A percentile compares a stretch with the other conserved stretches of the same genome.
Conservation (phyloP, 2,329 filamentous ascomycete genomes). For the Alternaria sp. region DNA sequence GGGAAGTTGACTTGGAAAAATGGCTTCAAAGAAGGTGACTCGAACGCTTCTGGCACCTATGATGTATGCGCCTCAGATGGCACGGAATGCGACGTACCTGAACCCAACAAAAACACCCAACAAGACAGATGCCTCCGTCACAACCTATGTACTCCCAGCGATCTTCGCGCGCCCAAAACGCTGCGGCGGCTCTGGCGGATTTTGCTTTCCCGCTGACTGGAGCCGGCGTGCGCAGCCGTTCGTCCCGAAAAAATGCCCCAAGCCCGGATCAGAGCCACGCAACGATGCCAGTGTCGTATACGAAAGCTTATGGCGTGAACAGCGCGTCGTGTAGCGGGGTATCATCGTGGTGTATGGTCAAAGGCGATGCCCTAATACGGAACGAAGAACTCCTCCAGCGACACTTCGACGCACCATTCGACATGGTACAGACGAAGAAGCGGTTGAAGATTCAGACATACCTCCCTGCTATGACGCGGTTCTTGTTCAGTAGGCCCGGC, state of each 20-base stretch:
- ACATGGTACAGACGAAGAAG: constrained; percentile 77
- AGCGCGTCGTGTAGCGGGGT: constrained; percentile 39
- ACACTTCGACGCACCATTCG: constrained; percentile 83
- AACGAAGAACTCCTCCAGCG: constrained; percentile 59
- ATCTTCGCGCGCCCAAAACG: no score
- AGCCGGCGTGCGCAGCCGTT: no score
- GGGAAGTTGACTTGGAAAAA: neutral
- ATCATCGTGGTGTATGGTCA: constrained; percentile 51
- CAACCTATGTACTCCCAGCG: no score
- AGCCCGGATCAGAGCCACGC: constrained; percentile 46
- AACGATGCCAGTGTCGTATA: constrained; percentile 52
- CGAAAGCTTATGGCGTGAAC: constrained; percentile 39
- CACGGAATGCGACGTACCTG: neutral
- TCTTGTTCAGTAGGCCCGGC: constrained; percentile 67
- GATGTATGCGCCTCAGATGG: neutral
- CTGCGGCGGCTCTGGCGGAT: no score
- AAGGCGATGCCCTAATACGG: constrained; percentile 72
- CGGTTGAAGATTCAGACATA: constrained; percentile 77
- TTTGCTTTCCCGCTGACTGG: no score
- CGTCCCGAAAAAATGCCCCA: neutral
- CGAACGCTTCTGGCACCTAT: neutral
- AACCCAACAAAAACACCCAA: neutral
- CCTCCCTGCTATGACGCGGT: constrained; percentile 82
- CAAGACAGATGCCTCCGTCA: no score
- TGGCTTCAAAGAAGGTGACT: neutral